Conservation (phyloP, 495 filamentous ascomycete species). For the Rhypophila decipiens region DNA sequence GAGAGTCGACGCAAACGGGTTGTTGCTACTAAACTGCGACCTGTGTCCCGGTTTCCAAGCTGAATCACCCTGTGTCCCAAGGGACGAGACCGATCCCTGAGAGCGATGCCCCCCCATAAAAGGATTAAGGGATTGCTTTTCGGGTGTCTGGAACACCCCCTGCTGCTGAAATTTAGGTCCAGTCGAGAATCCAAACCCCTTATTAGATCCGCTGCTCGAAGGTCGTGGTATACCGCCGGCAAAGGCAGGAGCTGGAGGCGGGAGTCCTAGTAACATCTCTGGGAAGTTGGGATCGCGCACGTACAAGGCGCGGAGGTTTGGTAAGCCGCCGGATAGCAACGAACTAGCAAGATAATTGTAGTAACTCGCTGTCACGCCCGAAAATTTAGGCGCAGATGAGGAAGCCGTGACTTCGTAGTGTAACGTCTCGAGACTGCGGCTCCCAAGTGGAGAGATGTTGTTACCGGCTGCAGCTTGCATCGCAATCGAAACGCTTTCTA, state of each 20-base stretch:
- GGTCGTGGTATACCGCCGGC: slow-evolving; percentile 3
- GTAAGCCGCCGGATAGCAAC: slow-evolving; percentile 66
- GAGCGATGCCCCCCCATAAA: slow-evolving; percentile 13
- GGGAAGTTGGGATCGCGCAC: slow-evolving; percentile 79
- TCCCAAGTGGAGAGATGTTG: slow-evolving; percentile 53
- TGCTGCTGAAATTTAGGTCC: no score
- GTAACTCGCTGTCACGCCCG: slow-evolving; percentile 60
- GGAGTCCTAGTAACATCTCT: slow-evolving; percentile 59
- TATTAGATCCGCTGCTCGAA: slow-evolving; percentile 2
- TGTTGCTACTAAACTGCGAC: slow-evolving; percentile 44
- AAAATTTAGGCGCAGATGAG: slow-evolving; percentile 46
- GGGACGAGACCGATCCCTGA: slow-evolving; percentile 13
- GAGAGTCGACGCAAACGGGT: slow-evolving; percentile 41
- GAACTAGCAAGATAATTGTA: slow-evolving; percentile 82
- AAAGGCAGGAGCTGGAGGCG: slow-evolving; percentile 46
- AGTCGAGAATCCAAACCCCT: no score
- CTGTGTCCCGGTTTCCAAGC: slow-evolving; percentile 7
- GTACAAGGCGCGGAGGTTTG: slow-evolving; percentile 67
- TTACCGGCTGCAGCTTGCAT: slow-evolving; percentile 49
- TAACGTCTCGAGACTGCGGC: slow-evolving; percentile 56
- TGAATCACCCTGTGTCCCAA: slow-evolving; percentile 5
- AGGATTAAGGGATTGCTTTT: slow-evolving; percentile 2
- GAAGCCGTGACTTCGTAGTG: slow-evolving; percentile 77
- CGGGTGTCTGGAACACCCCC: no score
- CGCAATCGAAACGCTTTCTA: slow-evolving; percentile 56